Base-by-base conservation (phyloP, 2,329 filamentous ascomycete genomes). In the Penicillium vulpinum region DNA sequence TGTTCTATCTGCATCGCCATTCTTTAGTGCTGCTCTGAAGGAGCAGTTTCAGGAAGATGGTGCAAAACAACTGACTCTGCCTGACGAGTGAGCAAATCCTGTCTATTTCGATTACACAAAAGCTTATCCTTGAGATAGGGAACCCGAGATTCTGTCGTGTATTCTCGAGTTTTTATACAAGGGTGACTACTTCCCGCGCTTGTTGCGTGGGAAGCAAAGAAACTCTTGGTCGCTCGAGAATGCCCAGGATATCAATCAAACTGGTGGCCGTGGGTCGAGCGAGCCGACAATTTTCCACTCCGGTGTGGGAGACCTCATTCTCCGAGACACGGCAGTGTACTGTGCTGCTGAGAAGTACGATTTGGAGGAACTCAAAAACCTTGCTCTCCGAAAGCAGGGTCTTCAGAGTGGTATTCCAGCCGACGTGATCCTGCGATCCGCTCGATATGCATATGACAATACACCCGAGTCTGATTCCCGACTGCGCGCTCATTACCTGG, bases 141-240 rank as follows among this genome's bases (percentile, higher is more conserved):
- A 96, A 81, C 91, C 92, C 67, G 92, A 96, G 81, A 85, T 95
- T 75, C 90, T 97, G 78, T 95, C 91, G 74, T 92, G 89, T 71
- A 83, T 97, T 70, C 91, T 97, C 80, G 92, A 97, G 81, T 97
- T 92, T 76, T 86, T 97, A 66, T 97, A 97, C 88, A 96, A 95
- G 82, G 91, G 90, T 66, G 92, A 96, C 83, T 96, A 96, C 80
- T 94, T 90, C 77, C 92, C 92, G 55, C 90, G 91, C 76, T 83
- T 97, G 79, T 73, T 96, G 67, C 90, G 91, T 77, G 90, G 90
- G 84, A 91, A 90, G 83, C 87, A 88, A 76, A 88, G 86, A 73
- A 88, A 90, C 81, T 89, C 88, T 80, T 96, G 90, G 90, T 87
- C 91, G 75, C 90, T 96, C 79, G 91, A 96, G 84, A 88, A 90